phyloP scores from a whole-genome alignment of 176 grass and related monocot genomes.

The Poa annua region DNA sequence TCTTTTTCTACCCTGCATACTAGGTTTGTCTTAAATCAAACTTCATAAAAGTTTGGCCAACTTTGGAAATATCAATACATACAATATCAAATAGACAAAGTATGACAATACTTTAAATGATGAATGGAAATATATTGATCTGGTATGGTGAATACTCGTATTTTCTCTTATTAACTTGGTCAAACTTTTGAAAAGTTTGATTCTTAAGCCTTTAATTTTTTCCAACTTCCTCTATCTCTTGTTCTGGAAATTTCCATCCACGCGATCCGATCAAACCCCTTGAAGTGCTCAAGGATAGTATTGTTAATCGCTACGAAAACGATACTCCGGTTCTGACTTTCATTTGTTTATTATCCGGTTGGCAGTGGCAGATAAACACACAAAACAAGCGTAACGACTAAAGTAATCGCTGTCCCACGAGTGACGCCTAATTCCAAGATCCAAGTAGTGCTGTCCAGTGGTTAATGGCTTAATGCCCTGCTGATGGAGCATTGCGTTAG shows the following conservation, averaged over 20 bases:
- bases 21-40: too few relatives aligned
- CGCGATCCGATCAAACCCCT: background rate
- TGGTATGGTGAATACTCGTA: too few relatives aligned
- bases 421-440: slow-evolving; percentile 11
- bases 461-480: background rate
- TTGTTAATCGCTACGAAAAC: slow-evolving; percentile 8
- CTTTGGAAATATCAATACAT: too few relatives aligned
- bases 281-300: background rate
- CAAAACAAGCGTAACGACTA: background rate
- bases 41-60: too few relatives aligned
- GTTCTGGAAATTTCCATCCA: background rate
- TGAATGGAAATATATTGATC: too few relatives aligned
- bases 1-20: too few relatives aligned
- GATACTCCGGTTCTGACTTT: background rate
- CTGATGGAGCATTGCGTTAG: background rate
- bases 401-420: background rate
- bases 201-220: background rate
- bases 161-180: too few relatives aligned
- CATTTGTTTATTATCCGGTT: background rate
- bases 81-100: too few relatives aligned
- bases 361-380: background rate
- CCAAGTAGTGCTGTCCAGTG: background rate
- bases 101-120: too few relatives aligned
- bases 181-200: too few relatives aligned
- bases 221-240: background rate